Percentiles rank a stretch among this genome's conserved stretches.
These are phyloP conservation scores for Cystoderma amianthinum DNA, from an alignment of 768 basidiomycete species.

Conservation along the genomic window DNA sequence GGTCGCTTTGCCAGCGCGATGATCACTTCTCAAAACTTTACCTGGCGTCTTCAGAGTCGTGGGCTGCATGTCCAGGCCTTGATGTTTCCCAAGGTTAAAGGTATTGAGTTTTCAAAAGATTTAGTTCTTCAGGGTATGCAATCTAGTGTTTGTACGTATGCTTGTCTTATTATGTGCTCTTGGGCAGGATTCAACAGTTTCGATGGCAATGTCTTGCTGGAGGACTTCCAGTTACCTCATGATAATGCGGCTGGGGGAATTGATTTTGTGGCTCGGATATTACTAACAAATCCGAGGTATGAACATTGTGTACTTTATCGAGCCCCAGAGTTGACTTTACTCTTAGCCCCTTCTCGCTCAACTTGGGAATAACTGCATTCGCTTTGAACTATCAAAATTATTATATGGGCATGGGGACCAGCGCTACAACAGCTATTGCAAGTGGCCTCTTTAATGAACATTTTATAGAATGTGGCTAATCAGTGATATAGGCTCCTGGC, in stretches of 20 bases:
- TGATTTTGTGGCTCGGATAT: constrained; percentile 50
- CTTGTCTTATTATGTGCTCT: constrained; percentile 2
- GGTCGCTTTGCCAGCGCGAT: constrained; percentile 52
- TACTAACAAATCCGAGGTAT: constrained; percentile 52
- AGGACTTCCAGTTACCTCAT: constrained; percentile 58
- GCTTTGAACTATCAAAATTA: constrained; percentile 51
- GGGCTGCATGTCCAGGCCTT: constrained; percentile 56
- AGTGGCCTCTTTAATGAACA: constrained; percentile 11
- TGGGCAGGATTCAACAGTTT: constrained; percentile 64
- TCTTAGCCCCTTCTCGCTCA: constrained; percentile 57
- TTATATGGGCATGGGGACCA: constrained; percentile 48
- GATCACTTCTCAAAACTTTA: constrained; percentile 64
- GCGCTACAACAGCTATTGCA: constrained; percentile 45
- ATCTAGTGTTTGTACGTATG: too few relatives aligned
- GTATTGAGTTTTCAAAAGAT: constrained; percentile 57
- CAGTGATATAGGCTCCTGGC: constrained; percentile 40
- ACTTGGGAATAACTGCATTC: constrained; percentile 63
- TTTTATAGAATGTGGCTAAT: too few relatives aligned
- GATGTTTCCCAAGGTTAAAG: constrained; percentile 61
- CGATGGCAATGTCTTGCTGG: constrained; percentile 42
- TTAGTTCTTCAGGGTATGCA: constrained; percentile 55
- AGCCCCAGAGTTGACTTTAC: neutral
- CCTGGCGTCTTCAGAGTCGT: constrained; percentile 55
- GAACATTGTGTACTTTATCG: neutral
- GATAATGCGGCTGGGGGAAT: constrained; percentile 66